Evolutionary conservation across 1,139 yeast genomes (phyloP).

Genomic region (Ogataea hybrid): DNA sequence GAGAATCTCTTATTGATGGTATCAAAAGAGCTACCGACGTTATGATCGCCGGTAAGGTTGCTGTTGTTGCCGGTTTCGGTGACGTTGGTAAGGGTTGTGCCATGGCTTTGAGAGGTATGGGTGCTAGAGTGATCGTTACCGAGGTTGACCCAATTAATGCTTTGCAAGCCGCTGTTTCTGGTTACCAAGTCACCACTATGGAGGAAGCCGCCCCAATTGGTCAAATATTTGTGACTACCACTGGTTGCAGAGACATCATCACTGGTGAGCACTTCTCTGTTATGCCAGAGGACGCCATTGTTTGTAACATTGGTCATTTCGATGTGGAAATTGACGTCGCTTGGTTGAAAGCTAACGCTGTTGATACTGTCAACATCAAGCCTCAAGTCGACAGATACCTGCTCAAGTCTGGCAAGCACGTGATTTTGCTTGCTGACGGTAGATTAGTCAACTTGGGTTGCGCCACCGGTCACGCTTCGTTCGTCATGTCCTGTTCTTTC

Average conservation of each 20-base stretch:
- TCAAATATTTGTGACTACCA: constrained; percentile 98
- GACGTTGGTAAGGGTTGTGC: constrained; percentile 99
- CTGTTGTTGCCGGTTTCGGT: constrained; percentile 99
- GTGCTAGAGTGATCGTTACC: constrained; percentile 97
- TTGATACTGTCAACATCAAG: constrained; percentile 91
- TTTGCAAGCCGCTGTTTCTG: constrained; percentile 98
- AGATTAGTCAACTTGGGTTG: constrained; percentile 99
- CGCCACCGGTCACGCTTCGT: constrained; percentile 99
- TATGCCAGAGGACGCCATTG: constrained; percentile 99
- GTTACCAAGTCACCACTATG: constrained; percentile 97
- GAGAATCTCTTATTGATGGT: constrained; percentile 98
- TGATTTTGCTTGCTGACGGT: constrained; percentile 98
- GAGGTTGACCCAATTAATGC: constrained; percentile 99
- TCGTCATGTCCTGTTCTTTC: constrained; percentile 99
- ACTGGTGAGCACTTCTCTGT: constrained; percentile 80
- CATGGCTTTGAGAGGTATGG: constrained; percentile 98
- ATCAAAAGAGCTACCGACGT: constrained; percentile 99
- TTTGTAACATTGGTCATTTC: constrained; percentile 99
- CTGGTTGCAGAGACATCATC: constrained; percentile 99
- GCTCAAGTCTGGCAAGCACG: constrained; percentile 87
- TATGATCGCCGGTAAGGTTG: constrained; percentile 99
- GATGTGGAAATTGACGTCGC: constrained; percentile 99
- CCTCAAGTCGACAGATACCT: constrained; percentile 99
- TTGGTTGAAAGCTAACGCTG: constrained; percentile 92
- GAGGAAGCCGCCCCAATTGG: constrained; percentile 92